phyloP scores from a whole-genome alignment of 2,329 filamentous ascomycete genomes.

The Apiospora marii region DNA sequence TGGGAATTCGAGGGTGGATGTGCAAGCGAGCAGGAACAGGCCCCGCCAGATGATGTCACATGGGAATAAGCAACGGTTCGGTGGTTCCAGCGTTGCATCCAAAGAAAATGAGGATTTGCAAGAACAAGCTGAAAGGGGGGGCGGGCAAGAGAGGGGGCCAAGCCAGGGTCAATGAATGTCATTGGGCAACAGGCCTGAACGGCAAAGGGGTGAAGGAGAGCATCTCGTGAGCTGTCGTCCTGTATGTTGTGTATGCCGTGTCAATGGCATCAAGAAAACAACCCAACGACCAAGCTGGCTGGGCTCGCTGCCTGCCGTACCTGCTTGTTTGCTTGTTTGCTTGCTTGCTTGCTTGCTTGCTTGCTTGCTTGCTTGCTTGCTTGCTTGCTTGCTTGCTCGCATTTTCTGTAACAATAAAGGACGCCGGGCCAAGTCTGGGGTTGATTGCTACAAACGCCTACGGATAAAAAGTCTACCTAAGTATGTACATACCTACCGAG shows the following conservation, averaged over 20 bases:
- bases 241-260: not conserved
- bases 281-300: no score
- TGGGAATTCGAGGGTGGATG: not conserved
- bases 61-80: conserved; percentile 18
- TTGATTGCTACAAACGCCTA: no score
- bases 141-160: not conserved
- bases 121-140: conserved; percentile 6
- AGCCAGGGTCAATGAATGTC: not conserved
- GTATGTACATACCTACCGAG: no score
- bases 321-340: not conserved
- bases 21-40: not conserved
- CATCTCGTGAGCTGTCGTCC: not conserved
- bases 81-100: conserved; percentile 17
- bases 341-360: no score
- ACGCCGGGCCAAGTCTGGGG: no score
- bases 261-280: not conserved
- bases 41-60: conserved; percentile 13
- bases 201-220: not conserved
- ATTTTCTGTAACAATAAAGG: no score
- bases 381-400: no score
- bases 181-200: not conserved
- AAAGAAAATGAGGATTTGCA: conserved; percentile 21
- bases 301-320: not conserved
- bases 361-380: no score
- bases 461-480: no score